phyloP scores from a whole-genome alignment of 192 early-diverging fungal genomes.

The Ambispora gerdemannii region DNA sequence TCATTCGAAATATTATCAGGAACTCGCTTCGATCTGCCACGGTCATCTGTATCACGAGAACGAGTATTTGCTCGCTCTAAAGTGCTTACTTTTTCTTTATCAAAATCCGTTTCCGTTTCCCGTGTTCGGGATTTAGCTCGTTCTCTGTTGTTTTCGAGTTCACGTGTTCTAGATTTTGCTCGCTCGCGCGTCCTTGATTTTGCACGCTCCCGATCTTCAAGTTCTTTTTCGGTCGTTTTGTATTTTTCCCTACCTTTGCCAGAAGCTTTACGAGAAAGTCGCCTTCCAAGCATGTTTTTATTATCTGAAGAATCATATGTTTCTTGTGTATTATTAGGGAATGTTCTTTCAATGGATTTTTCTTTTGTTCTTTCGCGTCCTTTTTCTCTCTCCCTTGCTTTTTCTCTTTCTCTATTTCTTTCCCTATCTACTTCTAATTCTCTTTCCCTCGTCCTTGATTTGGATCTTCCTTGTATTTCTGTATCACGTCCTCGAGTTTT shows the following conservation, averaged over 20 bases:
- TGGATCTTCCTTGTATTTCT: neutral
- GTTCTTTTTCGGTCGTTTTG: neutral
- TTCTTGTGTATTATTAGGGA: neutral
- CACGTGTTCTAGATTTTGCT: conserved; percentile 3
- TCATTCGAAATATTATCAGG: neutral
- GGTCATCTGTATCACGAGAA: neutral
- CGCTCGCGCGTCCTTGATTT: conserved; percentile 22
- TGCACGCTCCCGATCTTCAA: neutral
- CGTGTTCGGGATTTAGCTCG: neutral
- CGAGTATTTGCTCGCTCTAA: neutral
- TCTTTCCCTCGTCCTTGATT: conserved; percentile 1
- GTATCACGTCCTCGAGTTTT: neutral
- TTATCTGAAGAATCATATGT: neutral
- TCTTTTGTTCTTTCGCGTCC: neutral
- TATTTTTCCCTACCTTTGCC: neutral
- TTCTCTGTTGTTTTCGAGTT: neutral
- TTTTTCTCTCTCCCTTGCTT: neutral
- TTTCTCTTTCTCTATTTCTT: neutral
- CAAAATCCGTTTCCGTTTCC: neutral
- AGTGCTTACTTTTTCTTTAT: neutral
- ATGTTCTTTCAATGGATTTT: neutral
- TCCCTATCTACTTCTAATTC: neutral
- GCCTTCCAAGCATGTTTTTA: neutral
- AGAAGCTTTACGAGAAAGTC: neutral
- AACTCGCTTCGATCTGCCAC: neutral